Percentiles rank a stretch among this genome's conserved stretches.
These are phyloP conservation scores for Leishmania martiniquensis DNA, from an alignment of 208 protist species.

Conservation along the genomic window DNA sequence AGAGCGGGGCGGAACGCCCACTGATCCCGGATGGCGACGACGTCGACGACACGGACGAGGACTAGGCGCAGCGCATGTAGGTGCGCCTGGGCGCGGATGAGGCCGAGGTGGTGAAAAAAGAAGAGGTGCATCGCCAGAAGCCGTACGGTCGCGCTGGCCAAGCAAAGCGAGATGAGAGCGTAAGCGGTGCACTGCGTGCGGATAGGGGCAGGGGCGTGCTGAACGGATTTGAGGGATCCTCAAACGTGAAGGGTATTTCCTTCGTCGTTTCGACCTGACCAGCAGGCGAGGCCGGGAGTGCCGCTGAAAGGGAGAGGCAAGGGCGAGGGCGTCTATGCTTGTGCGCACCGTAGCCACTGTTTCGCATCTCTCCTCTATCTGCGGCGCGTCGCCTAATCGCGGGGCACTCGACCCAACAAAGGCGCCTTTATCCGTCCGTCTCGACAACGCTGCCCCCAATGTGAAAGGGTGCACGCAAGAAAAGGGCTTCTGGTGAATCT, in stretches of 20 bases:
- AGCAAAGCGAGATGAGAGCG: neutral
- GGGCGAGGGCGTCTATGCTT: neutral
- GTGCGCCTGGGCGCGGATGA: neutral
- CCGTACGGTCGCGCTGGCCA: neutral
- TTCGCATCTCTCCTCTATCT: neutral
- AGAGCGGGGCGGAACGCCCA: neutral
- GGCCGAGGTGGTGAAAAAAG: neutral
- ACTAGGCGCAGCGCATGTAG: neutral
- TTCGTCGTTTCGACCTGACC: neutral
- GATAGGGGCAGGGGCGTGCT: neutral
- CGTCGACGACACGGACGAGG: slow-evolving; percentile 19
- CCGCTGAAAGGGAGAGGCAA: too few relatives aligned
- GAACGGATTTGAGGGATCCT: neutral
- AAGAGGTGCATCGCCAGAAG: too few relatives aligned
- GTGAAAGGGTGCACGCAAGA: too few relatives aligned
- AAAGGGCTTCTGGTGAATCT: neutral
- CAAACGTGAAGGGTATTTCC: neutral
- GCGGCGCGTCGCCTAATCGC: neutral
- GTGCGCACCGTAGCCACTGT: neutral
- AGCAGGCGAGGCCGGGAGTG: too few relatives aligned
- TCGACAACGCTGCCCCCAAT: neutral
- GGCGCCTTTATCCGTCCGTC: neutral
- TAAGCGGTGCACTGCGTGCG: neutral
- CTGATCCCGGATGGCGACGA: slow-evolving; percentile 32
- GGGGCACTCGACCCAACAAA: neutral